These are phyloP conservation scores for Xylariaceae sp. DNA, from an alignment of 2,329 filamentous ascomycete genomes.

Conservation along the genomic window DNA sequence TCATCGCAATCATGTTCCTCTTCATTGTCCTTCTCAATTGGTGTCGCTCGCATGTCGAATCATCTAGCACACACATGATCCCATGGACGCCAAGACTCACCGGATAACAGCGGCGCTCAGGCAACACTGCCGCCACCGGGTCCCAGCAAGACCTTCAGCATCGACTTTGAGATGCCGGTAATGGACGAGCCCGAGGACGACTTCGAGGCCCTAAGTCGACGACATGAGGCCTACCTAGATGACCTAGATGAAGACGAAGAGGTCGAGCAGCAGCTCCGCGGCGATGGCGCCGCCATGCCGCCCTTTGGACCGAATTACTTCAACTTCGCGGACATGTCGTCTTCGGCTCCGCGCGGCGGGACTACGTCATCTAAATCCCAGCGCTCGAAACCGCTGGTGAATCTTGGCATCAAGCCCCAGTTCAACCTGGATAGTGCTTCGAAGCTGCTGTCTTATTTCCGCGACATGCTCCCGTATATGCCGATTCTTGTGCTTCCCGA, in stretches of 20 bases:
- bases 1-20: not conserved
- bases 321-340: slow-evolving; percentile 28
- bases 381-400: slow-evolving; percentile 22
- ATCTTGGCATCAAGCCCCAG: slow-evolving; percentile 43
- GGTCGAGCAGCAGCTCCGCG: slow-evolving; percentile 1
- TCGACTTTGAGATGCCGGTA: slow-evolving; percentile 45
- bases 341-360: slow-evolving; percentile 14
- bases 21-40: too few species aligned
- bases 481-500: slow-evolving; percentile 41
- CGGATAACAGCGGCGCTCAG: slow-evolving; percentile 17
- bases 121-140: slow-evolving; percentile 32
- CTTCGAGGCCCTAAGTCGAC: slow-evolving; percentile 40
- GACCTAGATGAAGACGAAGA: slow-evolving; percentile 28
- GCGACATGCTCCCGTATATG: slow-evolving; percentile 36
- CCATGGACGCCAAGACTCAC: not conserved
- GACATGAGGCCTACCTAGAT: slow-evolving; percentile 41
- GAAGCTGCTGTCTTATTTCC: slow-evolving; percentile 41
- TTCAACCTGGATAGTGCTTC: slow-evolving; percentile 52
- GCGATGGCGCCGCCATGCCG: slow-evolving; percentile 1
- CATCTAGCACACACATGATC: not conserved
- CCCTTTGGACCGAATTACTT: slow-evolving; percentile 16
- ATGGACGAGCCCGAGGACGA: slow-evolving; percentile 36
- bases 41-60: too few species aligned
- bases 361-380: slow-evolving; percentile 26
- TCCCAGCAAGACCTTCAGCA: slow-evolving; percentile 47